Percentiles rank a stretch among this genome's conserved stretches.
Evolutionary conservation across 169 alveolate species (phyloP).

Genomic region (Cryptosporidium baileyi): DNA sequence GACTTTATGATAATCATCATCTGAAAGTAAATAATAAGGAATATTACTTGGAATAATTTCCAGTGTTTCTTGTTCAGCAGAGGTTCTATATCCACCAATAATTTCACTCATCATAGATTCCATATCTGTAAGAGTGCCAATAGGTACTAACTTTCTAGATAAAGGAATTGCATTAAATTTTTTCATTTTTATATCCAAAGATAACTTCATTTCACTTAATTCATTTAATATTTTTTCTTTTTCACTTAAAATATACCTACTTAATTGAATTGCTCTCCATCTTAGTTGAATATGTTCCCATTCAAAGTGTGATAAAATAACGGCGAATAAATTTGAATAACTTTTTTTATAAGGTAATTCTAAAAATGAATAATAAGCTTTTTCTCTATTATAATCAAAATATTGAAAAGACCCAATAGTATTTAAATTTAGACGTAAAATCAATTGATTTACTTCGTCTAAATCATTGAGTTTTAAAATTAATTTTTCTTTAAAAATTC

Average conservation of each 20-base stretch:
- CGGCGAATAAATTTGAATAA: background rate
- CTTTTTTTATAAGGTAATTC: constrained; percentile 1
- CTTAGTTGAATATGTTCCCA: constrained; percentile 63
- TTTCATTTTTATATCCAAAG: constrained; percentile 29
- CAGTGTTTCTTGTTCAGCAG: background rate
- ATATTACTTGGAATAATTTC: constrained; percentile 31
- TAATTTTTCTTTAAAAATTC: constrained; percentile 30
- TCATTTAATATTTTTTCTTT: constrained; percentile 19
- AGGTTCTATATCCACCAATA: background rate
- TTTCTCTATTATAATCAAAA: constrained; percentile 53
- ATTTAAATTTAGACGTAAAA: constrained; percentile 26
- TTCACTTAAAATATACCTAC: background rate
- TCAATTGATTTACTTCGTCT: constrained; percentile 22
- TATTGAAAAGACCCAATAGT: constrained; percentile 41
- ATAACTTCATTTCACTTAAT: background rate
- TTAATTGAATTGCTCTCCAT: constrained; percentile 27
- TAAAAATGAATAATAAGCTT: constrained; percentile 7
- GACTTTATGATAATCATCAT: background rate
- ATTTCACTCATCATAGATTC: constrained; percentile 2
- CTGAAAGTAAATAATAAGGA: constrained; percentile 27
- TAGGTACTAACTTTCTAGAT: constrained; percentile 23
- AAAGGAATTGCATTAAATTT: constrained; percentile 40
- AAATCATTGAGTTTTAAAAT: constrained; percentile 7
- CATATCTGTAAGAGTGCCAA: constrained; percentile 17
- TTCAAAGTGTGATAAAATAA: constrained; percentile 50